Percentiles rank a stretch among this genome's conserved stretches.
These are phyloP conservation scores for Fragaria ananassa DNA, from an alignment of 306 rosid genomes.

Conservation along the genomic window DNA sequence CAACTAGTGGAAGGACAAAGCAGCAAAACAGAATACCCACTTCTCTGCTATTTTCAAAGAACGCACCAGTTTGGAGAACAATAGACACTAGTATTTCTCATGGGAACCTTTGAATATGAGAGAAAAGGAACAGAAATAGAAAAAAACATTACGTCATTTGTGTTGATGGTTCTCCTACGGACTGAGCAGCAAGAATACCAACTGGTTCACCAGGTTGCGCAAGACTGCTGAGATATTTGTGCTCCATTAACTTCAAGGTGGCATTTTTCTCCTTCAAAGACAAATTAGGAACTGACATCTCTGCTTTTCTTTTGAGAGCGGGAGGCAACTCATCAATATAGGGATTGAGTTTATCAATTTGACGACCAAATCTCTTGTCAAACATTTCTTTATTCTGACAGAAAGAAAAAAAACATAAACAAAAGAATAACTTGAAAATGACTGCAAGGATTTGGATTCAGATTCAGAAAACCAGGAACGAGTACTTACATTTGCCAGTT, in stretches of 20 bases:
- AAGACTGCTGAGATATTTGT: conserved; percentile 78
- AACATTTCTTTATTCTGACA: conserved; percentile 82
- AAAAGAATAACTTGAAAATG: conserved; percentile 20
- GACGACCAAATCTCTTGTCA: conserved; percentile 49
- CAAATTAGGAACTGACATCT: conserved; percentile 29
- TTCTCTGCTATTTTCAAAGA: background rate
- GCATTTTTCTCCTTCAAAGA: conserved; percentile 35
- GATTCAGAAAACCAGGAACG: background rate
- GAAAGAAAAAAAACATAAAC: conserved; percentile 5
- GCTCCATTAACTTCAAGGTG: conserved; percentile 70
- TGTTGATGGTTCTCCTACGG: conserved; percentile 95
- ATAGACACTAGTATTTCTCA: background rate
- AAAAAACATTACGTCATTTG: conserved; percentile 80
- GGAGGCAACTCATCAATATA: conserved; percentile 60
- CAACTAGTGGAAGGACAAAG: background rate
- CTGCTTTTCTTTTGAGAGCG: conserved; percentile 57
- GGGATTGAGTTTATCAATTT: conserved; percentile 52
- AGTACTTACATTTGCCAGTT: conserved; percentile 54
- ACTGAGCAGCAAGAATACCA: conserved; percentile 93
- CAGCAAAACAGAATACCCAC: background rate
- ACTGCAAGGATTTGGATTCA: conserved; percentile 1
- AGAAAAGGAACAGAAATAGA: background rate
- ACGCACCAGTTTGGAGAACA: background rate
- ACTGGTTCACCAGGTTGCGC: conserved; percentile 98
- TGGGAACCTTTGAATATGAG: background rate